A percentile compares a stretch with the other conserved stretches of the same genome.
phyloP scores from a whole-genome alignment of 371 early-diverging fungal genomes.

The Mortierella sp. region DNA sequence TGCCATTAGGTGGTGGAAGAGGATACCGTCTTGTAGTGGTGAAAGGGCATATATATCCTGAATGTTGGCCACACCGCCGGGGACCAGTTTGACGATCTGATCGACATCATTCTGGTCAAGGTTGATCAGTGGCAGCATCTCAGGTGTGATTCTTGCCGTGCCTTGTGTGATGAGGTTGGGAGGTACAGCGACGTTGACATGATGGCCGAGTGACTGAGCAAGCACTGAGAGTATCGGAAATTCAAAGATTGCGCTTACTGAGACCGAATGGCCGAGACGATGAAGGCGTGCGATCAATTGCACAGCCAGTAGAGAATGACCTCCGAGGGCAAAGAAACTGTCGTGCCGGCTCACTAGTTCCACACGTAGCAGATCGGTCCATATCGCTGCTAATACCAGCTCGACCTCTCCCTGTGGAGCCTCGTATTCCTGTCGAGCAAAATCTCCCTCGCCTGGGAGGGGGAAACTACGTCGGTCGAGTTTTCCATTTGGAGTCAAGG shows the following conservation, averaged over 20 bases:
- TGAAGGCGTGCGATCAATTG: slow-evolving; percentile 12
- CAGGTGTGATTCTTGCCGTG: too few relatives aligned
- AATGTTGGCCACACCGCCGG: too few relatives aligned
- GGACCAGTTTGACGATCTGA: too few relatives aligned
- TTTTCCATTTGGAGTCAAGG: slow-evolving; percentile 20
- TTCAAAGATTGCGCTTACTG: slow-evolving; percentile 5
- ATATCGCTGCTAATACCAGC: slow-evolving; percentile 6
- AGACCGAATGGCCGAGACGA: not conserved
- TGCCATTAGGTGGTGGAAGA: too few relatives aligned
- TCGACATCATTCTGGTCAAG: too few relatives aligned
- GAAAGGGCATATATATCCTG: too few relatives aligned
- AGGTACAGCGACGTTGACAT: too few relatives aligned
- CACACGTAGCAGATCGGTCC: slow-evolving; percentile 12
- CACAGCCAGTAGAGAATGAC: slow-evolving; percentile 39
- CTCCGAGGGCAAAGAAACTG: slow-evolving; percentile 35
- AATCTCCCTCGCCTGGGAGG: not conserved
- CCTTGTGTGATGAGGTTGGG: too few relatives aligned
- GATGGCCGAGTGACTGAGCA: too few relatives aligned
- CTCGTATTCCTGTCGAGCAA: slow-evolving; percentile 12
- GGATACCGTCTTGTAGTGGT: too few relatives aligned
- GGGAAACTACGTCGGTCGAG: slow-evolving; percentile 27
- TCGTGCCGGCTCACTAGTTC: slow-evolving; percentile 27
- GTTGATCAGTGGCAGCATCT: too few relatives aligned
- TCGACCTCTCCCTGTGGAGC: slow-evolving; percentile 22
- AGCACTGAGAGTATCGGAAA: too few relatives aligned